Percentiles rank a stretch among this genome's conserved stretches.
phyloP scores from a whole-genome alignment of 768 basidiomycete species.

The Butyriboletus loyo region DNA sequence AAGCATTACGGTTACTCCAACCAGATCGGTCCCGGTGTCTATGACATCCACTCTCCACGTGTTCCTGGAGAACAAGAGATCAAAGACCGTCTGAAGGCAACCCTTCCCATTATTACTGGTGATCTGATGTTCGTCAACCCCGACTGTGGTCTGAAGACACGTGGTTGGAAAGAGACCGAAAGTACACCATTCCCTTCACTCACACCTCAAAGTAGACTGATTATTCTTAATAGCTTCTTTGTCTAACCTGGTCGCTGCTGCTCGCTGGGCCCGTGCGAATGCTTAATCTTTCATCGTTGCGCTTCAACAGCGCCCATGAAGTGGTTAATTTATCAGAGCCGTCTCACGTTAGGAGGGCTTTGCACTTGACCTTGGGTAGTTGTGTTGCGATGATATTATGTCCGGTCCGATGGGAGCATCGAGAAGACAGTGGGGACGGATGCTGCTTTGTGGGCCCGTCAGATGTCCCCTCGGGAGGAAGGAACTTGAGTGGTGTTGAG shows the following conservation, averaged over 20 bases:
- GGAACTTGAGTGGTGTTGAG: slow-evolving; percentile 32
- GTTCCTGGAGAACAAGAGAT: slow-evolving; percentile 93
- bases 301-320: slow-evolving; percentile 92
- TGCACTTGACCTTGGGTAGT: slow-evolving; percentile 56
- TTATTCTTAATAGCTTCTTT: slow-evolving; percentile 54
- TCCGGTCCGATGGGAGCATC: slow-evolving; percentile 20
- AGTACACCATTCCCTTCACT: slow-evolving; percentile 33
- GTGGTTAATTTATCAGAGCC: slow-evolving; percentile 55
- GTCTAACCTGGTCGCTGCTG: slow-evolving; percentile 83
- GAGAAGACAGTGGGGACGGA: slow-evolving; percentile 16
- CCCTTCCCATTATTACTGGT: slow-evolving; percentile 78
- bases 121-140: slow-evolving; percentile 91
- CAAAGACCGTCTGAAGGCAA: slow-evolving; percentile 82
- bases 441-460: slow-evolving; percentile 25
- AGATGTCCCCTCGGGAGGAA: slow-evolving; percentile 24
- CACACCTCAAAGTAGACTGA: slow-evolving; percentile 4
- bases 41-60: slow-evolving; percentile 99
- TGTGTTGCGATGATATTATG: slow-evolving; percentile 36
- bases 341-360: slow-evolving; percentile 26
- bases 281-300: slow-evolving; percentile 57
- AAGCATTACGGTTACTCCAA: slow-evolving; percentile 93
- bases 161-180: slow-evolving; percentile 98
- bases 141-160: slow-evolving; percentile 98
- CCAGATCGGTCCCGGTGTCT: slow-evolving; percentile 97
- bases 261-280: slow-evolving; percentile 87